Evolutionary conservation across 768 basidiomycete genomes (phyloP).

Genomic region (Asterophora lycoperdoides): DNA sequence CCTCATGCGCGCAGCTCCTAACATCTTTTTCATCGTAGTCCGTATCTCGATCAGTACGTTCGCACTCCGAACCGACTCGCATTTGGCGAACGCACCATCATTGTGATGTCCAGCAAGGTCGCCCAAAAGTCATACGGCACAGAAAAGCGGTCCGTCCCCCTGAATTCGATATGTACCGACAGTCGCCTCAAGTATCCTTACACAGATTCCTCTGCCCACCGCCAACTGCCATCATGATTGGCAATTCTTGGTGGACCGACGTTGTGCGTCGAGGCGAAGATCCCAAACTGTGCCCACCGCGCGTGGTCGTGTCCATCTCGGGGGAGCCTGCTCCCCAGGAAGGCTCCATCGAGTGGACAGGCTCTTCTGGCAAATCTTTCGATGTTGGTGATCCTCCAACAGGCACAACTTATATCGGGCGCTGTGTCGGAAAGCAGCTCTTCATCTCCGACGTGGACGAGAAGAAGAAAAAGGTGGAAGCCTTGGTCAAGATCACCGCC

Average conservation of each 20-base stretch:
- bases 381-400: conserved; percentile 75
- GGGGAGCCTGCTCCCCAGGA: conserved; percentile 85
- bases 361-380: conserved; percentile 78
- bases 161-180: conserved; percentile 1
- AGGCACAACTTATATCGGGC: conserved; percentile 86
- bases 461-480: conserved; percentile 94
- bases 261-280: conserved; percentile 70
- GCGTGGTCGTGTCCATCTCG: conserved; percentile 87
- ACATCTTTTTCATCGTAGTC: conserved; percentile 36
- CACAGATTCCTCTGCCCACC: conserved; percentile 85
- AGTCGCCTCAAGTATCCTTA: conserved; percentile 10
- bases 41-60: conserved; percentile 83
- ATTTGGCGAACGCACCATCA: conserved; percentile 89
- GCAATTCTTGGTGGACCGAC: conserved; percentile 93
- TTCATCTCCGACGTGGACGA: conserved; percentile 95
- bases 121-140: conserved; percentile 97
- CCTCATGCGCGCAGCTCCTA: not conserved
- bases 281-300: conserved; percentile 69
- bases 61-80: conserved; percentile 81
- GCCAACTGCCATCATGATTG: conserved; percentile 91
- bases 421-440: conserved; percentile 90
- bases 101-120: conserved; percentile 97
- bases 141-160: conserved; percentile 70
- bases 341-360: conserved; percentile 84
- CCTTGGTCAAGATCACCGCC: conserved; percentile 84